Percentiles rank a stretch among this genome's conserved stretches.
Evolutionary conservation across 2,329 filamentous ascomycete genomes (phyloP).

Genomic region (Aspergillus ochraceus): DNA sequence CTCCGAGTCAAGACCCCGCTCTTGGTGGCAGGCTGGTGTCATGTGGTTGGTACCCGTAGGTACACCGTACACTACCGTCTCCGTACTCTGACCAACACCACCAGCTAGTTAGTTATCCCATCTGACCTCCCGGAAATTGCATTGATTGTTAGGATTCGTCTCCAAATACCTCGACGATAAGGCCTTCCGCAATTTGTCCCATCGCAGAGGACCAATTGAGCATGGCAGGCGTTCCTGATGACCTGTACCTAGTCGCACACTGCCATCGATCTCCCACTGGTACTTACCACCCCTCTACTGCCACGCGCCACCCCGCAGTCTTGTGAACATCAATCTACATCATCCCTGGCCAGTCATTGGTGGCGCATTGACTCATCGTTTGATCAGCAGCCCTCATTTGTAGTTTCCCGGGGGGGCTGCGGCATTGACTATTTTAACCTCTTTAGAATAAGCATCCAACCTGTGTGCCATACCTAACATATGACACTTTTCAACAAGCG

Average conservation of each 20-base stretch:
- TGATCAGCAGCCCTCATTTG: conserved; percentile 5
- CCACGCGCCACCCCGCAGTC: conserved; percentile 28
- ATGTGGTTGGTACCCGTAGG: background rate
- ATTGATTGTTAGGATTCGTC: too few species aligned
- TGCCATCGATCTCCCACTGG: background rate
- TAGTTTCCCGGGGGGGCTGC: conserved; percentile 1
- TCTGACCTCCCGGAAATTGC: too few species aligned
- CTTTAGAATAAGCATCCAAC: background rate
- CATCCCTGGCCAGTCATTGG: conserved; percentile 15
- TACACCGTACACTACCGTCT: background rate
- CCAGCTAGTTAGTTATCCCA: too few species aligned
- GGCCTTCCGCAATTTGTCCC: background rate
- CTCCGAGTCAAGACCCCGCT: background rate
- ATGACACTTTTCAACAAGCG: background rate
- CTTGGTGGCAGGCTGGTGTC: background rate
- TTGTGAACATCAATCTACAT: conserved; percentile 19
- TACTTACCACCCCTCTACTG: conserved; percentile 6
- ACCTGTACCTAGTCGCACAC: background rate
- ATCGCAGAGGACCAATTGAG: background rate
- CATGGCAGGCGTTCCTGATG: background rate
- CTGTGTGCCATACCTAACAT: background rate
- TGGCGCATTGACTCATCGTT: conserved; percentile 26
- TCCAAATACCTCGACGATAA: background rate
- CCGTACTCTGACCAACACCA: too few species aligned
- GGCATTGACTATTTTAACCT: background rate